Evolutionary conservation across 2,329 filamentous ascomycete genomes (phyloP).

Genomic region (Ophiocordyceps australis): DNA sequence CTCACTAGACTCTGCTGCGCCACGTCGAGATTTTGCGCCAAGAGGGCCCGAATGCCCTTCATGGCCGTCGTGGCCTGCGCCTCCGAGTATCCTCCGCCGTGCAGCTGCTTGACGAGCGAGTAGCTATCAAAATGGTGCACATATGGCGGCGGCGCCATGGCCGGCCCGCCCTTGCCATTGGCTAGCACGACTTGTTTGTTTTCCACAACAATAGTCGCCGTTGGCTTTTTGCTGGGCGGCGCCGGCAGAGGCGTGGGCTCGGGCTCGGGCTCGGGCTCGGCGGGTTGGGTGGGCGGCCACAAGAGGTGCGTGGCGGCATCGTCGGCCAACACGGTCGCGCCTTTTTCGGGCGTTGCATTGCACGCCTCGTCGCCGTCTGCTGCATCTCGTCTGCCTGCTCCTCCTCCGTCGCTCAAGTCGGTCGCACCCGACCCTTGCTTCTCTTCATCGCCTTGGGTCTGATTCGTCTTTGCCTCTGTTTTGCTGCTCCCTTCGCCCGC

Average conservation of each 20-base stretch:
- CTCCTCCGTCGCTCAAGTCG: conserved; percentile 1
- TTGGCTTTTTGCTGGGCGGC: too few relatives aligned
- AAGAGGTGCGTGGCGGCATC: background rate
- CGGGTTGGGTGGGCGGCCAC: too few relatives aligned
- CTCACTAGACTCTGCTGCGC: conserved; percentile 68
- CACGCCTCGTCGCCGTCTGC: conserved; percentile 9
- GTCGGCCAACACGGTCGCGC: background rate
- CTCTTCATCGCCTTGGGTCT: background rate
- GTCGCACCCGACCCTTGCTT: too few relatives aligned
- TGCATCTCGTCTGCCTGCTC: conserved; percentile 7
- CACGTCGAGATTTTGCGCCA: conserved; percentile 64
- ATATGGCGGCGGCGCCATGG: conserved; percentile 59
- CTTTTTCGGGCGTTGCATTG: background rate
- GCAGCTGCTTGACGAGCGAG: conserved; percentile 65
- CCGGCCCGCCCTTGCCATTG: too few relatives aligned
- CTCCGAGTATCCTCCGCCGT: conserved; percentile 52
- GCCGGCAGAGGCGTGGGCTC: too few relatives aligned
- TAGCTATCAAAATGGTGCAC: conserved; percentile 97
- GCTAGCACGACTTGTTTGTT: too few relatives aligned
- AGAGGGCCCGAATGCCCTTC: conserved; percentile 70
- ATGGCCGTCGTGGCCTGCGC: conserved; percentile 70
- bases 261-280: too few relatives aligned
- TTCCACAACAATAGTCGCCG: too few relatives aligned
- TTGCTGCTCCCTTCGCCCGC: conserved; percentile 2
- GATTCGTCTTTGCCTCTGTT: conserved; percentile 1